phyloP scores from a whole-genome alignment of 441 rosid genomes.

The Syzygium malaccense region DNA sequence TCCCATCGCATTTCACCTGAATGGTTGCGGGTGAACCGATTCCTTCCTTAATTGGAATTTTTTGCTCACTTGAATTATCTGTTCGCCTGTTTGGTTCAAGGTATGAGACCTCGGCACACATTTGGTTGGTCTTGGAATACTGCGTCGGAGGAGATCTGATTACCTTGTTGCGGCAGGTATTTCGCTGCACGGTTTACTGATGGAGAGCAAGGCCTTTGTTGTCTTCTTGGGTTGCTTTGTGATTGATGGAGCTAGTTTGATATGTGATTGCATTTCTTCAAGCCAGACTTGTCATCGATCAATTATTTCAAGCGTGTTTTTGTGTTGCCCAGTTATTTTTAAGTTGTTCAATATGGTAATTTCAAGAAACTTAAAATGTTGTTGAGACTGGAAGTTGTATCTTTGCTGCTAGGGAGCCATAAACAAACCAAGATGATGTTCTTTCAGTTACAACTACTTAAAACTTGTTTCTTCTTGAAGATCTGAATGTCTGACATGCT shows the following conservation, averaged over 20 bases:
- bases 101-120: conserved; percentile 95
- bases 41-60: background rate
- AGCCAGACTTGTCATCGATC: background rate
- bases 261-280: background rate
- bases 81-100: conserved; percentile 10
- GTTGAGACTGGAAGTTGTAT: background rate
- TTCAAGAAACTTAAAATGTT: background rate
- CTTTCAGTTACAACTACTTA: background rate
- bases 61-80: background rate
- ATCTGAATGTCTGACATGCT: background rate
- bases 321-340: background rate
- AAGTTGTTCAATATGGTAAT: background rate
- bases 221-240: background rate
- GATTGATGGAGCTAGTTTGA: background rate
- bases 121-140: conserved; percentile 96
- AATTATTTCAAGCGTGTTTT: background rate
- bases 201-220: background rate
- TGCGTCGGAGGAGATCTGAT: conserved; percentile 94
- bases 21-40: background rate
- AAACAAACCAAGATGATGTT: background rate
- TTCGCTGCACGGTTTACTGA: background rate
- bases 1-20: background rate
- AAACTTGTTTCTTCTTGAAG: background rate
- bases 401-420: background rate
- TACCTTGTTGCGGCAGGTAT: conserved; percentile 84